Percentiles rank a stretch among this genome's conserved stretches.
Conservation (phyloP, 1,284 basidiomycete genomes). For the Naganishia albida region DNA sequence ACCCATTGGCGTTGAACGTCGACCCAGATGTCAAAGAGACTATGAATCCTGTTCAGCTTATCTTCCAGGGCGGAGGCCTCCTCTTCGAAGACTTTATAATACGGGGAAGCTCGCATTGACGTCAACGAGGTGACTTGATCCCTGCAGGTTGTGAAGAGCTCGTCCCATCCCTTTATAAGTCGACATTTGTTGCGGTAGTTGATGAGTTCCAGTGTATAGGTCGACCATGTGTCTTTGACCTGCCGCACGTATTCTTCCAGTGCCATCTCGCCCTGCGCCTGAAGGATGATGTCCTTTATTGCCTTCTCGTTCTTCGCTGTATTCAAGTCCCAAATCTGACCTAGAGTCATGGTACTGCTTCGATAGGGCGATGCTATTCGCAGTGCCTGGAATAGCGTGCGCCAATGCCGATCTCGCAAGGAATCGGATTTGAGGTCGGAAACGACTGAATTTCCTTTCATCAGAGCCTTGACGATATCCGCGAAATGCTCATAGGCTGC, state of each 20-base stretch:
- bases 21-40: constrained; percentile 98
- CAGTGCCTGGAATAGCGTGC: constrained; percentile 92
- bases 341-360: constrained; percentile 74
- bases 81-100: constrained; percentile 96
- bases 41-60: constrained; percentile 90
- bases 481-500: constrained; percentile 98
- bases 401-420: constrained; percentile 97
- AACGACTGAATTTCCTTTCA: constrained; percentile 87
- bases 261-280: constrained; percentile 98
- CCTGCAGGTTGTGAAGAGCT: constrained; percentile 92
- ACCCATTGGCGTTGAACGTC: constrained; percentile 99
- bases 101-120: constrained; percentile 96
- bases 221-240: constrained; percentile 96
- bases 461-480: constrained; percentile 77
- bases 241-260: constrained; percentile 91
- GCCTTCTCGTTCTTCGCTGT: constrained; percentile 85
- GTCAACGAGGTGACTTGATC: constrained; percentile 94
- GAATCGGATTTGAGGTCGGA: constrained; percentile 96
- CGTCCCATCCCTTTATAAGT: constrained; percentile 96
- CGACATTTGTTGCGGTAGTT: constrained; percentile 99
- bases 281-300: constrained; percentile 92
- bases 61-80: constrained; percentile 92
- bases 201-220: constrained; percentile 91
- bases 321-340: constrained; percentile 96
- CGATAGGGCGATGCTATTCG: constrained; percentile 67